These are phyloP conservation scores for Boechera divaricarpa DNA, from an alignment of 345 rosid genomes.

Conservation along the genomic window DNA sequence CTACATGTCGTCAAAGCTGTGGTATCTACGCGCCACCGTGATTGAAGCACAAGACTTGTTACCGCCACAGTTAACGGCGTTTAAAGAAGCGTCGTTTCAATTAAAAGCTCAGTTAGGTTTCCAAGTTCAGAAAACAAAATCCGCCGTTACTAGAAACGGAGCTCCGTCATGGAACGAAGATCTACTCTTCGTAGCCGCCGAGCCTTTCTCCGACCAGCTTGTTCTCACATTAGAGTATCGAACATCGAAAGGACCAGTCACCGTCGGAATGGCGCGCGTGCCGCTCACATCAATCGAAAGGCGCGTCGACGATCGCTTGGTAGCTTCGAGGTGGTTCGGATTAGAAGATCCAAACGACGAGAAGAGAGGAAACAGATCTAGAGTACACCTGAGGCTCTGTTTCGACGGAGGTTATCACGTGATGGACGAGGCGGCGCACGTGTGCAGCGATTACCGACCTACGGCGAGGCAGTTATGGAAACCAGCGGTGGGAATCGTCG, in stretches of 20 bases:
- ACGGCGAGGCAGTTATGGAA: slow-evolving; percentile 95
- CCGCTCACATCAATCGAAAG: slow-evolving; percentile 66
- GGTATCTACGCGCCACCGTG: slow-evolving; percentile 82
- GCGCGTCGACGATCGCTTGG: slow-evolving; percentile 84
- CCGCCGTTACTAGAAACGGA: slow-evolving; percentile 60
- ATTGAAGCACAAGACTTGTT: slow-evolving; percentile 76
- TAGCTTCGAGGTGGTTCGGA: slow-evolving; percentile 70
- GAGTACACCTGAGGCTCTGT: slow-evolving; percentile 76
- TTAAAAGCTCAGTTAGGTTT: slow-evolving; percentile 77
- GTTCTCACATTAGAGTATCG: slow-evolving; percentile 65
- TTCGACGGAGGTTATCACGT: slow-evolving; percentile 97
- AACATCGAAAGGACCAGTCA: slow-evolving; percentile 55
- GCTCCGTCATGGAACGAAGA: slow-evolving; percentile 89
- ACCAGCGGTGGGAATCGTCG: slow-evolving; percentile 77
- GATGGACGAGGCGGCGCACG: slow-evolving; percentile 88
- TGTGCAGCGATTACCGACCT: slow-evolving; percentile 85
- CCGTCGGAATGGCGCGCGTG: slow-evolving; percentile 55
- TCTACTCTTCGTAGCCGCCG: slow-evolving; percentile 77
- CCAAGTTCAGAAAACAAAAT: slow-evolving; percentile 76
- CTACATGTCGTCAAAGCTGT: slow-evolving; percentile 80
- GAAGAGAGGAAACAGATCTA: slow-evolving; percentile 66
- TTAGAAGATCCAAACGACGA: slow-evolving; percentile 60
- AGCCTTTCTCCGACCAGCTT: slow-evolving; percentile 66
- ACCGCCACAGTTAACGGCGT: slow-evolving; percentile 49
- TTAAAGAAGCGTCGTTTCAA: slow-evolving; percentile 63